A percentile compares a stretch with the other conserved stretches of the same genome.
Evolutionary conservation across 2,329 filamentous ascomycete genomes (phyloP).

Genomic region (Colletotrichum musae): DNA sequence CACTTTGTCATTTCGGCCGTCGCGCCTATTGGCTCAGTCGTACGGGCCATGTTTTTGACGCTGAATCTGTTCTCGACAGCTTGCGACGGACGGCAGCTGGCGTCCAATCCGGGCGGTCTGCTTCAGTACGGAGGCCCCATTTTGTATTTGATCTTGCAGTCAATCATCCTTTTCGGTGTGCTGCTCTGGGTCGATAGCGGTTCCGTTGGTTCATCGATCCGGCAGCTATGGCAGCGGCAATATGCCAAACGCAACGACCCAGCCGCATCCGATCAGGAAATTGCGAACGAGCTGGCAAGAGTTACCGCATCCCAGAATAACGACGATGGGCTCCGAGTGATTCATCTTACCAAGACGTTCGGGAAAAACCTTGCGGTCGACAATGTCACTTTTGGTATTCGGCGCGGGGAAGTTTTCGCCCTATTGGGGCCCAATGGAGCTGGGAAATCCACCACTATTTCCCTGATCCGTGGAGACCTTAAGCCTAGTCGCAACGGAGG

Average conservation of each 20-base stretch:
- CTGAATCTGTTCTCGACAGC: constrained; percentile 88
- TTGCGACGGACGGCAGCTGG: constrained; percentile 76
- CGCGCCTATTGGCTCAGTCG: constrained; percentile 82
- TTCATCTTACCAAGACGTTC: constrained; percentile 86
- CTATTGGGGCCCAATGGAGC: constrained; percentile 92
- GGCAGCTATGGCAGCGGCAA: constrained; percentile 47
- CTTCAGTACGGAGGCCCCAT: constrained; percentile 87
- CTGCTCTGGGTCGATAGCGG: constrained; percentile 88
- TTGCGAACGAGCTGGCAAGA: constrained; percentile 75
- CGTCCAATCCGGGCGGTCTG: constrained; percentile 78
- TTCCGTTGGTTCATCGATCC: constrained; percentile 69
- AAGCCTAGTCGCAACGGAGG: constrained; percentile 79
- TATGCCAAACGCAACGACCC: constrained; percentile 38
- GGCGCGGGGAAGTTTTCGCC: constrained; percentile 86
- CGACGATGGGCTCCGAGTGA: constrained; percentile 80
- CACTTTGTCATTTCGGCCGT: constrained; percentile 83
- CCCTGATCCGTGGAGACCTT: constrained; percentile 89
- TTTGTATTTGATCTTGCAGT: constrained; percentile 84
- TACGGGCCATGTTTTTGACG: constrained; percentile 81
- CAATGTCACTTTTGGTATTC: constrained; percentile 87
- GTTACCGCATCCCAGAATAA: constrained; percentile 66
- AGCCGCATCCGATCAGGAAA: constrained; percentile 67
- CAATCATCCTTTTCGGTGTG: constrained; percentile 77
- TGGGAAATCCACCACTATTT: constrained; percentile 92
- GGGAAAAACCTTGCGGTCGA: constrained; percentile 85